Conservation (phyloP, 2,329 filamentous ascomycete genomes). For the Verticillium dahliae region DNA sequence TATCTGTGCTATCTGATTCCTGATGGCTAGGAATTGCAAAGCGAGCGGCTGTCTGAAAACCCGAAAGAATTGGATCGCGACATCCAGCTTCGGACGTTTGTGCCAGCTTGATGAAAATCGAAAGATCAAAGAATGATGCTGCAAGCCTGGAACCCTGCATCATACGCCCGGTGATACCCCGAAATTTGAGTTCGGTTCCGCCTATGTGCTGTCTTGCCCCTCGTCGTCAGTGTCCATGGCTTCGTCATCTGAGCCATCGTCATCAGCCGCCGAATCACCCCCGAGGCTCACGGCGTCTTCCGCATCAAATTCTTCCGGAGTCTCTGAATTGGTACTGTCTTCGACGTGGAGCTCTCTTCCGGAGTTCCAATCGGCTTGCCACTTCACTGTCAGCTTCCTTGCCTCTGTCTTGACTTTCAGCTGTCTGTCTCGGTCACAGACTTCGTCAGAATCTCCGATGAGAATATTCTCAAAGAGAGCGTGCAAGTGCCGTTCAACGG, state of each 20-base stretch:
- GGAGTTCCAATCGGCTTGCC: not conserved
- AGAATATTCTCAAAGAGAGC: not conserved
- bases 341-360: not conserved
- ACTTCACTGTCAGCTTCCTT: not conserved
- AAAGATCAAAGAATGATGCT: not conserved
- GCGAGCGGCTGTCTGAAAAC: not conserved
- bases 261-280: not conserved
- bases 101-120: no score
- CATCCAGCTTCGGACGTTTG: no score
- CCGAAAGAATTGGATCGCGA: no score
- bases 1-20: no score
- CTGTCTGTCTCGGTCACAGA: not conserved
- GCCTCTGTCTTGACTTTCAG: not conserved
- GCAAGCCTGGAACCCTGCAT: no score
- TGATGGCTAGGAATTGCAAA: no score
- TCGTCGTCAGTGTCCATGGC: not conserved
- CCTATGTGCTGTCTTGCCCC: not conserved
- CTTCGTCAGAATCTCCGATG: not conserved
- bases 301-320: not conserved
- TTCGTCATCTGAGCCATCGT: not conserved
- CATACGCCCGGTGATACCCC: no score
- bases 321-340: not conserved
- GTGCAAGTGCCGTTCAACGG: not conserved
- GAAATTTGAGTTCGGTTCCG: no score
- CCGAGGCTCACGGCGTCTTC: not conserved